A percentile compares a stretch with the other conserved stretches of the same genome.
Conservation (phyloP, 106 monocot species). For the Posidonia australis region DNA sequence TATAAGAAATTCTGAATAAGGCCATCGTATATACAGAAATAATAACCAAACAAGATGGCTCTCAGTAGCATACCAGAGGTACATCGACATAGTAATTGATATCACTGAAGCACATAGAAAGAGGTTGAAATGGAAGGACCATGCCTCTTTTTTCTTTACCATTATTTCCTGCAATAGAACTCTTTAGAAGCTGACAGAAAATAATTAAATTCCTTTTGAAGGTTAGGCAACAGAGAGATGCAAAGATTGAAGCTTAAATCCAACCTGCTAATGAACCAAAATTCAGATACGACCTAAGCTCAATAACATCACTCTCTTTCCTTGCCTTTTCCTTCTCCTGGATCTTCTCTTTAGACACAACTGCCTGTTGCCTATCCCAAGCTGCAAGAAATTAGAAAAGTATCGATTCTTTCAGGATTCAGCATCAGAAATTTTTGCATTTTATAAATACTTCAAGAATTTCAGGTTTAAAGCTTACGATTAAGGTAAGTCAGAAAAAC, state of each 20-base stretch:
- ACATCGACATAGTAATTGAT: slow-evolving; percentile 95
- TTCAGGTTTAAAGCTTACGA: slow-evolving; percentile 43
- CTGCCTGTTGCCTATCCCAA: slow-evolving; percentile 67
- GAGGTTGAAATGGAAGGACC: slow-evolving; percentile 98
- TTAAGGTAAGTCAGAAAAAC: slow-evolving; percentile 71
- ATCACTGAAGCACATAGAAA: slow-evolving; percentile 88
- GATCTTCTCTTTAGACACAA: slow-evolving; percentile 64
- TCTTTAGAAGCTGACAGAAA: neutral
- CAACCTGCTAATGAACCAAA: slow-evolving; percentile 33
- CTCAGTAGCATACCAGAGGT: slow-evolving; percentile 50
- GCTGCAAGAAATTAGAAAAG: slow-evolving; percentile 34
- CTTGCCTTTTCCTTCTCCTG: slow-evolving; percentile 35
- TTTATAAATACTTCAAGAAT: neutral
- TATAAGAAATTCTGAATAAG: slow-evolving; percentile 45
- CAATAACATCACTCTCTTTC: slow-evolving; percentile 31
- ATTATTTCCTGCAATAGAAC: slow-evolving; percentile 5
- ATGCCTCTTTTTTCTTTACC: slow-evolving; percentile 76
- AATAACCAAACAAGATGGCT: neutral
- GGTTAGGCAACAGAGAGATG: neutral
- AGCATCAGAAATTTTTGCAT: neutral
- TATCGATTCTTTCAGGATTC: neutral
- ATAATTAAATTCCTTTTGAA: neutral
- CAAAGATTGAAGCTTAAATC: no score
- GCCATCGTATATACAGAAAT: slow-evolving; percentile 23
- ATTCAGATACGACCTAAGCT: slow-evolving; percentile 59